Conservation (phyloP, 2,329 filamentous ascomycete genomes). For the Colletotrichum karsti region DNA sequence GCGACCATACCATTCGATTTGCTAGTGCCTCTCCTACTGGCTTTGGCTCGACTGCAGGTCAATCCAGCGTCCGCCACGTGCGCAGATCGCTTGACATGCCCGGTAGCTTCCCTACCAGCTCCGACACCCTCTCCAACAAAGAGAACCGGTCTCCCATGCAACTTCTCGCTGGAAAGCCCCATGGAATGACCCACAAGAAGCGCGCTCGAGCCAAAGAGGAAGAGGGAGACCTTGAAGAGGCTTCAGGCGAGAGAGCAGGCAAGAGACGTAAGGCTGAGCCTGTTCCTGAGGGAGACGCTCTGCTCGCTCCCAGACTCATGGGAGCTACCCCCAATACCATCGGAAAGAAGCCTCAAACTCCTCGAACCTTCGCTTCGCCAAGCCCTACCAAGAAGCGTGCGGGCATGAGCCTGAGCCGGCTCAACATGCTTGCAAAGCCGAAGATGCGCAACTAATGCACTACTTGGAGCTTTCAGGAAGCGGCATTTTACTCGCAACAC, state of each 20-base stretch:
- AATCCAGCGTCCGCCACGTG: constrained; percentile 68
- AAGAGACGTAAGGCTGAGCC: constrained; percentile 67
- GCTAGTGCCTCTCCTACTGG: constrained; percentile 54
- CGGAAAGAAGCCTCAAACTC: constrained; percentile 45
- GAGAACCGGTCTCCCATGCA: constrained; percentile 58
- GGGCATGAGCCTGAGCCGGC: constrained; percentile 64
- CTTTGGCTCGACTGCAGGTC: constrained; percentile 67
- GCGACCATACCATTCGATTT: constrained; percentile 71
- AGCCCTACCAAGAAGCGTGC: constrained; percentile 62
- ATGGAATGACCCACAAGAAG: constrained; percentile 74
- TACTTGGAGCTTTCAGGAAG: neutral
- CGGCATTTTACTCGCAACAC: neutral
- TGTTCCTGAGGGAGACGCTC: constrained; percentile 59
- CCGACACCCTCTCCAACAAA: constrained; percentile 54
- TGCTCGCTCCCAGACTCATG: constrained; percentile 58
- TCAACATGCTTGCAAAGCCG: constrained; percentile 69
- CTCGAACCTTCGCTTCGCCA: constrained; percentile 33
- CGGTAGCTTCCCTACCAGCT: constrained; percentile 57
- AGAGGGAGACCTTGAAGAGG: constrained; percentile 66
- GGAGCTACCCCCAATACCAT: constrained; percentile 42
- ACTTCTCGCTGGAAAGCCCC: constrained; percentile 57
- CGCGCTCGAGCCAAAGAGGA: constrained; percentile 66
- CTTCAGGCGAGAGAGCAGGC: constrained; percentile 59
- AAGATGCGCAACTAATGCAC: constrained; percentile 59
- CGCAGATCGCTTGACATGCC: constrained; percentile 63